Conservation (phyloP, 2,329 filamentous ascomycete species). For the Paracoccidioides lutzii region DNA sequence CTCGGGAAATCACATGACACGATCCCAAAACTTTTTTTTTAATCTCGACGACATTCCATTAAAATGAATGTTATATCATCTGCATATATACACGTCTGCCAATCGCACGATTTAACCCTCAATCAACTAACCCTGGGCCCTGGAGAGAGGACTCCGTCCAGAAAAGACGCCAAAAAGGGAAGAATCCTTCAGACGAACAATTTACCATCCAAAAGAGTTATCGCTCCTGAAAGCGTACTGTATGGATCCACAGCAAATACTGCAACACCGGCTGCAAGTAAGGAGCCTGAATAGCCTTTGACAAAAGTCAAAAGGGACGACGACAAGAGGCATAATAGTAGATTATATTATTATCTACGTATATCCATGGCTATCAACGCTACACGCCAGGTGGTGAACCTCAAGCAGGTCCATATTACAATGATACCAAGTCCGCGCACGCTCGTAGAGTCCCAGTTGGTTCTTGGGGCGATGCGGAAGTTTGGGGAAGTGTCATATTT, state of each 20-base stretch:
- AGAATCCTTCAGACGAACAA: background rate
- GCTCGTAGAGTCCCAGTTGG: constrained; percentile 22
- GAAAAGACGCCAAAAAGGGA: too few relatives aligned
- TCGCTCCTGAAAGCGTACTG: background rate
- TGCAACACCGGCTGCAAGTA: background rate
- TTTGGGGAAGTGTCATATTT: constrained; percentile 31
- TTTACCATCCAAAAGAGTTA: background rate
- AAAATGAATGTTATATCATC: too few relatives aligned
- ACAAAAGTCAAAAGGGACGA: background rate
- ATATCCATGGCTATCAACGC: constrained; percentile 8
- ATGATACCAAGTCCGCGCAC: constrained; percentile 18
- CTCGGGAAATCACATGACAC: background rate
- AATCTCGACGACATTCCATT: background rate
- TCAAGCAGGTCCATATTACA: constrained; percentile 20
- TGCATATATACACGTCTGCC: too few relatives aligned
- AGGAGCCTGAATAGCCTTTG: background rate
- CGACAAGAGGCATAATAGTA: background rate
- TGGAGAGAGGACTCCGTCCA: too few relatives aligned
- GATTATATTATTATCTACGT: background rate
- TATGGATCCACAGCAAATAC: background rate
- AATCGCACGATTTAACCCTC: too few relatives aligned
- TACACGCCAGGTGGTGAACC: constrained; percentile 9
- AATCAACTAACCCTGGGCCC: too few relatives aligned
- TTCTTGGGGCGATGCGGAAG: constrained; percentile 27
- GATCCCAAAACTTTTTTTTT: background rate